Conservation (phyloP, 495 filamentous ascomycete species). For the Annulohypoxylon maeteangense region DNA sequence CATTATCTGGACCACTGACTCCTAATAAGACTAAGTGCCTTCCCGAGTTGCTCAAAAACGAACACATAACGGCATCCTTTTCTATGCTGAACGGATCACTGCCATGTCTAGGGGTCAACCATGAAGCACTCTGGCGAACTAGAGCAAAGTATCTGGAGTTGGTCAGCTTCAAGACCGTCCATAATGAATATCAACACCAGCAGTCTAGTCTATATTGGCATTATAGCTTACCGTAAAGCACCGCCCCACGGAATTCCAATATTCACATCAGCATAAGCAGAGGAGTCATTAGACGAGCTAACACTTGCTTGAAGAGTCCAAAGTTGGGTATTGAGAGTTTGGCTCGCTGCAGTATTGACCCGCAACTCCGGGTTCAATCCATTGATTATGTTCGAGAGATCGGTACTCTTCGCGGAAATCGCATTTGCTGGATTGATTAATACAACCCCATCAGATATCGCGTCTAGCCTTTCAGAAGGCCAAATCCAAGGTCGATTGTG, state of each 20-base stretch:
- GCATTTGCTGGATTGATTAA: conserved; percentile 55
- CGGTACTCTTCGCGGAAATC: conserved; percentile 45
- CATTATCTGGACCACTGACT: conserved; percentile 78
- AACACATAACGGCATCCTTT: conserved; percentile 82
- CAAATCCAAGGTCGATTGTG: conserved; percentile 74
- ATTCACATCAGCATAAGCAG: conserved; percentile 63
- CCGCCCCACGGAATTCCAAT: conserved; percentile 72
- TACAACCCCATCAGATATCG: conserved; percentile 69
- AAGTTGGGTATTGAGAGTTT: conserved; percentile 74
- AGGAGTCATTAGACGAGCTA: conserved; percentile 63
- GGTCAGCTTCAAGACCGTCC: conserved; percentile 29
- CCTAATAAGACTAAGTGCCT: conserved; percentile 83
- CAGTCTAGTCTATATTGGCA: background rate
- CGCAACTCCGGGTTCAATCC: conserved; percentile 67
- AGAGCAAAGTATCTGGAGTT: conserved; percentile 75
- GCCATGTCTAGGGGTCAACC: conserved; percentile 91
- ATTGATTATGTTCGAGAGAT: conserved; percentile 69
- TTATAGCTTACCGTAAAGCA: conserved; percentile 55
- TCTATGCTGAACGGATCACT: conserved; percentile 69
- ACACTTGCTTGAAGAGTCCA: conserved; percentile 74
- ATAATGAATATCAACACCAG: background rate
- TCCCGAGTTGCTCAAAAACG: conserved; percentile 80
- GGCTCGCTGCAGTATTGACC: conserved; percentile 66
- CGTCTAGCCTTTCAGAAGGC: conserved; percentile 70
- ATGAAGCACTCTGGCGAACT: conserved; percentile 81